Evolutionary conservation across 2,329 filamentous ascomycete genomes (phyloP), one percentile per base, ranked within the genome.

Genomic region (Cladosporium sphaerospermum): DNA sequence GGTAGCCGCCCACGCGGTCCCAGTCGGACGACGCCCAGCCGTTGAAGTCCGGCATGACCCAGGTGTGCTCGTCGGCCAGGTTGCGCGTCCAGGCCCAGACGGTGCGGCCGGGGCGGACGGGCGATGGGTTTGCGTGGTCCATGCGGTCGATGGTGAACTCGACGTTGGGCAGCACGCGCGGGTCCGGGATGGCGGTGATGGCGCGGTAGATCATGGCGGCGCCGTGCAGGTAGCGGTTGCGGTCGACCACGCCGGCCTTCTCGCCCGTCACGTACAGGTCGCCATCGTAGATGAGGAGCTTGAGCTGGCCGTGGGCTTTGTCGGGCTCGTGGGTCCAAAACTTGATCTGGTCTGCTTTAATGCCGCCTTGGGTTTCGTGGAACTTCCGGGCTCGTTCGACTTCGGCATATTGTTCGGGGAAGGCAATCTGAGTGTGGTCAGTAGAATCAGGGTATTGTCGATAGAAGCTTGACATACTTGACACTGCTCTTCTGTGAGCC

Each of bases 21-120:
- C 40, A 42, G 5, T 60, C 61, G 13, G 61, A 75, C 70, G 74
- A 75, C 8, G 71, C 68, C 73, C 73, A 78, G 63, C 74, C 76
- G 33, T 73, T 74, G 56, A 77, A 78, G 55, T 78, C 75, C 0
- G 76, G 76, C 67, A 78, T 77, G 14, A 78, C 62, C 75, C 76
- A 78, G n/a, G 56, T 58, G 31, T 58, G 56, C 9, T 55, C 55
- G 31, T 52, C 49, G 34, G 39, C 40, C 31, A 34, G 16, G 18
- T 57, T 48, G 13, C 55, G 32, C 4, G 16, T 37, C 14, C 42
- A 54, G 50, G 45, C 47, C 54, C 78, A 73, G 3, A 73, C 65
- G 16, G 70, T 73, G 9, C 40, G 16, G 16, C 40, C 40, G 9
- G 40, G 16, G 40, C 40, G 40, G 16, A 42, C 40, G 9, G 40